Percentiles rank a stretch among this genome's conserved stretches.
Conservation (phyloP, 78 protist genomes). For the Planoprotostelium fungivorum region DNA sequence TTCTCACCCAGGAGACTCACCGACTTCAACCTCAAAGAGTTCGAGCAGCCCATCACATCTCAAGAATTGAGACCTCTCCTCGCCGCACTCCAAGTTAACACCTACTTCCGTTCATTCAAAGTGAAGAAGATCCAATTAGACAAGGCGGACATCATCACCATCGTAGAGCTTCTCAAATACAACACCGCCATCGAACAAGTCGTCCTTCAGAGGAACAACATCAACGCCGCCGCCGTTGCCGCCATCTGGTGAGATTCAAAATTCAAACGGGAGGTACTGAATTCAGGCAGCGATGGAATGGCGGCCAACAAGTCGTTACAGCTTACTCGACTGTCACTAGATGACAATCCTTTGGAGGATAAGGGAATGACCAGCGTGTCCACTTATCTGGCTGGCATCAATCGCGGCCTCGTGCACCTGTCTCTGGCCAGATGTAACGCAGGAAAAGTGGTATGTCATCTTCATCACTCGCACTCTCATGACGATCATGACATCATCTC, state of each 20-base stretch:
- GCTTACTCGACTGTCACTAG: conserved; percentile 26
- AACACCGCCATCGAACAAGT: not conserved
- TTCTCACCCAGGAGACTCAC: conserved; percentile 16
- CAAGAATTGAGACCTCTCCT: conserved; percentile 47
- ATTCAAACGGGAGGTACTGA: conserved; percentile 37
- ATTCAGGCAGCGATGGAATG: conserved; percentile 25
- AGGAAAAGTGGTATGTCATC: not conserved
- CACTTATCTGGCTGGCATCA: conserved; percentile 29
- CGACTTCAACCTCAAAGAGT: conserved; percentile 50
- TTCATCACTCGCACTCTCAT: not conserved
- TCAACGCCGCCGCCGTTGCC: conserved; percentile 16
- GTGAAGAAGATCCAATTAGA: conserved; percentile 4
- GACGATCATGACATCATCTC: not conserved
- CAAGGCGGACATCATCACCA: not conserved
- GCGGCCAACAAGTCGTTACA: conserved; percentile 43
- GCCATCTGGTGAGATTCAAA: conserved; percentile 27
- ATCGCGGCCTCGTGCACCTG: not conserved
- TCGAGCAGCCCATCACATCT: conserved; percentile 55
- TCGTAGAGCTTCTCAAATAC: not conserved
- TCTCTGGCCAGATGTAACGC: not conserved
- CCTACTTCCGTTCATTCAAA: conserved; percentile 37
- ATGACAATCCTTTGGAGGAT: conserved; percentile 55
- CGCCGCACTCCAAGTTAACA: conserved; percentile 34
- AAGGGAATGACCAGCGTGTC: conserved; percentile 36
- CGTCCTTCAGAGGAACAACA: conserved; percentile 19